Conservation (phyloP, 257 asterid species). For the Coffea eugenioides region DNA sequence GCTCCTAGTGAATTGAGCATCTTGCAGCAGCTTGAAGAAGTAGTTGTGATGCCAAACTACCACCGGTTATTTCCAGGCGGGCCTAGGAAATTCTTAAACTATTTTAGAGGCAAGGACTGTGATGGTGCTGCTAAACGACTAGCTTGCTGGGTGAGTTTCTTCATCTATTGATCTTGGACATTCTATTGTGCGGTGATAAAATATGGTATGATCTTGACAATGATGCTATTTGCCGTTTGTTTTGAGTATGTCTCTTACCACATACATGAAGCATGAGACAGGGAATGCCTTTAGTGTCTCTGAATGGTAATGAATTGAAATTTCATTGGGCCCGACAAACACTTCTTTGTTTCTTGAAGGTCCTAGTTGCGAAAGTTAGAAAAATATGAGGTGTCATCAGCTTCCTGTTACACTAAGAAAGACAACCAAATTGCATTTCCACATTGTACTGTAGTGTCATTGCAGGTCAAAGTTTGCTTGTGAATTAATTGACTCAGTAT, state of each 20-base stretch:
- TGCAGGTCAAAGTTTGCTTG: not conserved
- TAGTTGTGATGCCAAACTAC: conserved; percentile 99
- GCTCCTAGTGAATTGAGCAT: conserved; percentile 89
- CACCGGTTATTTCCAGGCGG: conserved; percentile 91
- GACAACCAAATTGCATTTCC: not conserved
- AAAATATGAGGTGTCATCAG: not conserved
- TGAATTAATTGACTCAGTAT: not conserved
- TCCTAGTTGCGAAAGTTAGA: not conserved
- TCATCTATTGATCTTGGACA: not conserved
- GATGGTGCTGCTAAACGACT: conserved; percentile 95
- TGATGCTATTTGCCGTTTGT: not conserved
- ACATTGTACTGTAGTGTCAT: not conserved
- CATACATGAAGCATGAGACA: not conserved
- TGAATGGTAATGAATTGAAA: not conserved
- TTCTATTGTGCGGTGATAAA: not conserved
- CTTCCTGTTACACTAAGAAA: not conserved
- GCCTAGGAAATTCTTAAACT: conserved; percentile 83
- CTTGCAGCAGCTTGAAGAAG: conserved; percentile 95
- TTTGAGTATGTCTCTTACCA: not conserved
- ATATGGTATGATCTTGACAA: not conserved
- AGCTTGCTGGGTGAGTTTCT: conserved; percentile 95
- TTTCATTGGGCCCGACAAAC: not conserved
- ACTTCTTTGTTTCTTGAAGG: not conserved
- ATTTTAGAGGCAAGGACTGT: conserved; percentile 85
- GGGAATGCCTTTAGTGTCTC: not conserved